Base-by-base conservation (phyloP, 2,329 filamentous ascomycete genomes). In the Neurospora sp. region DNA sequence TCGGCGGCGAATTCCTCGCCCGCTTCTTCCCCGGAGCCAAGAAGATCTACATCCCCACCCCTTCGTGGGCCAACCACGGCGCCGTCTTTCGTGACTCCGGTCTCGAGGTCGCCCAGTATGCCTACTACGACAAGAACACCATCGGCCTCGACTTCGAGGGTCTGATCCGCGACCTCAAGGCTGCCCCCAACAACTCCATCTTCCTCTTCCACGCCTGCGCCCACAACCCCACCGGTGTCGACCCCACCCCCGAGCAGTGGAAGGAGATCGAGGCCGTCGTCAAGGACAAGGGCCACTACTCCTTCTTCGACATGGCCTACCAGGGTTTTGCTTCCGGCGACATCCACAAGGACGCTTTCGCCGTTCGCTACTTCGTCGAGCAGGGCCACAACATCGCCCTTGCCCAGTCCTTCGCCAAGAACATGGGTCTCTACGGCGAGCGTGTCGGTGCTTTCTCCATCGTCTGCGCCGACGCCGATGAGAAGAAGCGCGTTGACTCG, bases 241-340 rank as follows among this genome's bases (percentile, higher is more conserved):
- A 98, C 83, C 96, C 95, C 42, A 97, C 92, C 58, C 84, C 89
- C 77, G 91, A 93, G 81, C 95, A 98, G 85, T 98, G 95, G 95
- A 89, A 89, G 82, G 86, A 95, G 84, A 96, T 99, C 81, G 93
- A 92, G 82, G 84, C 91, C 72, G 91, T 91, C 72, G 89, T 97
- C 82, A 96, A 96, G 88, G 87, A 89, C 80, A 89, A 91, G 81
- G 90, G 87, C 68, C 95, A 98, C 87, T 97, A 91, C 81, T 90
- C 93, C 77, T 97, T 99, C 89, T 99, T 98, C 84, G 95, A 98
- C 82, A 97, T 97, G 94, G 95, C 95, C 74, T 99, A 99, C 87
- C 95, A 99, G 84, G 95, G 95, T 77, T 98, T 99, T 79, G 95
- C 95, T 76, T 96, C 91, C 74, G 95, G 95, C 76, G 89, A 97